Evolutionary conservation across 169 alveolate species (phyloP).

Genomic region (Plasmodium gonderi): DNA sequence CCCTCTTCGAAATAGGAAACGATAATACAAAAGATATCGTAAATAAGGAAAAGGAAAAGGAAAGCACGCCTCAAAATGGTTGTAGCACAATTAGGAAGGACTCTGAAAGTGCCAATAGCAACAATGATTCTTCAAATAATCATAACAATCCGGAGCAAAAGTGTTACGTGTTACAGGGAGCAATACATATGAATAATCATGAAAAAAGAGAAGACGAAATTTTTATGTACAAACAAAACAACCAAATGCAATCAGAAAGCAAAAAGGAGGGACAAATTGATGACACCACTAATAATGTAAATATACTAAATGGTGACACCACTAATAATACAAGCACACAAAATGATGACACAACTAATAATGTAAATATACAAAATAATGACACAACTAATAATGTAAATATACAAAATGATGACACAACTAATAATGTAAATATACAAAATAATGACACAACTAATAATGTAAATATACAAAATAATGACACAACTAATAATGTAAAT

Average conservation of each 20-base stretch:
- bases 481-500: too few relatives aligned
- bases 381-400: neutral
- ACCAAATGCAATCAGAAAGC: neutral
- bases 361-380: neutral
- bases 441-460: too few relatives aligned
- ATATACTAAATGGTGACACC: neutral
- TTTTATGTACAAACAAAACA: neutral
- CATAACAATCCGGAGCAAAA: neutral
- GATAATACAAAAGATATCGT: neutral
- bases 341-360: neutral
- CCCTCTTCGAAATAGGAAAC: neutral
- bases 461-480: too few relatives aligned
- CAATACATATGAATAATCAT: neutral
- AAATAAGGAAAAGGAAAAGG: neutral
- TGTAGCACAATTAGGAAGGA: neutral
- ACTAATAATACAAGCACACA: neutral
- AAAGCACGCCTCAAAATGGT: neutral
- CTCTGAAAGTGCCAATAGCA: neutral
- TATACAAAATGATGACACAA: neutral
- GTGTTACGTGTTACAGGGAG: neutral
- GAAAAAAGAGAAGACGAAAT: neutral
- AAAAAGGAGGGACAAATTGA: neutral
- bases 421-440: neutral
- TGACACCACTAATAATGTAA: neutral
- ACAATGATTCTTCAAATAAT: neutral